Evolutionary conservation across 2,329 filamentous ascomycete species (phyloP).

Genomic region (Paracamarosporium sp.): DNA sequence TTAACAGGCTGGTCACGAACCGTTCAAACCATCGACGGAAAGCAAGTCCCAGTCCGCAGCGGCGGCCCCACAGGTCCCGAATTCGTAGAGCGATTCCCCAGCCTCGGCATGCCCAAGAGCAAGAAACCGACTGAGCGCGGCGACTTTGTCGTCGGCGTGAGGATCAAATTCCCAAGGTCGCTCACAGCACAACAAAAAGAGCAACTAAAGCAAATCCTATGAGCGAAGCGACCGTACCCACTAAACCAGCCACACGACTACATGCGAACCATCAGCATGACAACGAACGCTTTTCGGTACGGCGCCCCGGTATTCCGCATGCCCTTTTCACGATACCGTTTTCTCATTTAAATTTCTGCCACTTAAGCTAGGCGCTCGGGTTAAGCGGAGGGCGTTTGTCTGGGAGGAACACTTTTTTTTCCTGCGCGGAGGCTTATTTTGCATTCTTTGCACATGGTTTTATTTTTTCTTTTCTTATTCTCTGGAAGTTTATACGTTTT

Average conservation of each 20-base stretch:
- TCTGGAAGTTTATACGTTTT: not conserved
- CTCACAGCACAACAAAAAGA: conserved; percentile 81
- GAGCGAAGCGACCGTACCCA: not conserved
- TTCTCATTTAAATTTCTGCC: not conserved
- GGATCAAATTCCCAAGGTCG: conserved; percentile 87
- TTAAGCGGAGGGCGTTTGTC: conserved; percentile 6
- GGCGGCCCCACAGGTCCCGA: conserved; percentile 85
- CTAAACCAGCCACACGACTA: not conserved
- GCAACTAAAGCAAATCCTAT: conserved; percentile 79
- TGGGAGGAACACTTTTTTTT: not conserved
- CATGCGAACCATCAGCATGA: not conserved
- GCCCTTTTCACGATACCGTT: not conserved
- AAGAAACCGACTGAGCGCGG: conserved; percentile 87
- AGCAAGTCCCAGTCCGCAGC: conserved; percentile 80
- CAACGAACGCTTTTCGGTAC: not conserved
- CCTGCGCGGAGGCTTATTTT: not conserved
- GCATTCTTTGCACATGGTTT: conserved; percentile 4
- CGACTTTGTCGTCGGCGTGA: conserved; percentile 87
- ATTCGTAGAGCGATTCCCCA: conserved; percentile 80
- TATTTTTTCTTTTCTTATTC: too few relatives aligned
- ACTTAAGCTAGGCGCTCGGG: not conserved
- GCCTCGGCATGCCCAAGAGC: conserved; percentile 90
- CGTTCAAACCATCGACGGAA: conserved; percentile 92
- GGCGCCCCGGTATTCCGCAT: not conserved
- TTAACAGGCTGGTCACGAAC: conserved; percentile 92